These are phyloP conservation scores for Pichia deserticola DNA, from an alignment of 805 yeast genomes.

Conservation along the genomic window DNA sequence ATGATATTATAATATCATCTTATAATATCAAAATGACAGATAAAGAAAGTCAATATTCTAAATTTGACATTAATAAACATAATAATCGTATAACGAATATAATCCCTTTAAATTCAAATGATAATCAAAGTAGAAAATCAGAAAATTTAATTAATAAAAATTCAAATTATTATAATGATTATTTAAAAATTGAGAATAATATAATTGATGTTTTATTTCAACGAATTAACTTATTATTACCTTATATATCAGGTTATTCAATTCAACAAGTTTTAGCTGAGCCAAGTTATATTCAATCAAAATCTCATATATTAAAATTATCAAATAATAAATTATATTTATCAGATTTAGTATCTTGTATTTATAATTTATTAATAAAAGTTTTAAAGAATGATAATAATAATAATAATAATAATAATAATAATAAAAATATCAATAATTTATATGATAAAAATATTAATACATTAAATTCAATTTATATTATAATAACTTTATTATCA, in stretches of 20 bases:
- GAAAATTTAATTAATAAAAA: background rate
- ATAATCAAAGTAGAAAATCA: too few species aligned
- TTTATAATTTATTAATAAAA: conserved; percentile 6
- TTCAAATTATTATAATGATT: background rate
- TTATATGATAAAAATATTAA: conserved; percentile 17
- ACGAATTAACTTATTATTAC: conserved; percentile 29
- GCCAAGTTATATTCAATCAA: conserved; percentile 27
- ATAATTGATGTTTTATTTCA: conserved; percentile 29
- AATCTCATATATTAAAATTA: conserved; percentile 28
- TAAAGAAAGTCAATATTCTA: too few species aligned
- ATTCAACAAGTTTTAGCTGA: conserved; percentile 32
- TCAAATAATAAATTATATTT: conserved; percentile 20
- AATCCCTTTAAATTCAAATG: too few species aligned
- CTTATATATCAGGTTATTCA: conserved; percentile 30
- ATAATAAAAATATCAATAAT: background rate
- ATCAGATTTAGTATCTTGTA: conserved; percentile 23
- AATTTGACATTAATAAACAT: too few species aligned
- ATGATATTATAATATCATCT: too few species aligned
- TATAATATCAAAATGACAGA: too few species aligned
- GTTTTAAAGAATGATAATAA: conserved; percentile 1
- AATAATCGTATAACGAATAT: too few species aligned
- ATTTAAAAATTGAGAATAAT: conserved; percentile 3
- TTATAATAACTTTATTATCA: conserved; percentile 16
- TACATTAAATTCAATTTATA: conserved; percentile 5
- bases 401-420: too few species aligned